Evolutionary conservation across 495 filamentous ascomycete genomes (phyloP), one percentile per base, ranked within the genome.

Genomic region (Apodospora peruviana): DNA sequence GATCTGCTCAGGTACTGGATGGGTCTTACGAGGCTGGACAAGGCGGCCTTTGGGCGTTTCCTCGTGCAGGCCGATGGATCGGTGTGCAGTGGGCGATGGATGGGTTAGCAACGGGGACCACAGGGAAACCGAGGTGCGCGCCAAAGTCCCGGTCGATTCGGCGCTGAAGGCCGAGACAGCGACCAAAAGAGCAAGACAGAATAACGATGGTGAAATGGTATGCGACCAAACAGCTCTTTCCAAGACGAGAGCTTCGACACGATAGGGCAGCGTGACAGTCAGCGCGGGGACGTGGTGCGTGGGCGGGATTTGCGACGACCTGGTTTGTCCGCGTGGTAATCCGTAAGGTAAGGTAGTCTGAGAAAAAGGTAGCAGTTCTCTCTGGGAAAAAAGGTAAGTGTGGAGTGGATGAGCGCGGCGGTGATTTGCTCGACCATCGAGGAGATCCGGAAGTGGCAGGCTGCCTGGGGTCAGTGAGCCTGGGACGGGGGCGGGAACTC

Each of bases 241-340:
- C n/a, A n/a, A n/a, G n/a, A n/a, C n/a, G n/a, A n/a, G n/a, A n/a
- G n/a, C n/a, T n/a, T n/a, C n/a, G n/a, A n/a, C n/a, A n/a, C n/a
- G n/a, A n/a, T n/a, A n/a, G n/a, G n/a, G n/a, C n/a, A n/a, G n/a
- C n/a, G n/a, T n/a, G n/a, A n/a, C n/a, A n/a, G n/a, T n/a, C n/a
- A n/a, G n/a, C n/a, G n/a, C n/a, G n/a, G n/a, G n/a, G n/a, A n/a
- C n/a, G n/a, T n/a, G n/a, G n/a, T n/a, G n/a, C n/a, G n/a, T 32
- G 23, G 49, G 45, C 51, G 45, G 44, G 46, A 50, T 41, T 38
- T 48, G 55, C 55, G 49, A 47, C 49, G 49, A 29, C 37, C 45
- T 61, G 53, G 55, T 56, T 53, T 61, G 54, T 58, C 50, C 23
- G 40, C 36, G 35, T 32, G 32, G 7, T 40, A 32, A 32, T 20